Percentiles rank a stretch among this genome's conserved stretches.
These are phyloP conservation scores for Fomitopsis schrenkii DNA, from an alignment of 1,284 basidiomycete species.

Conservation along the genomic window DNA sequence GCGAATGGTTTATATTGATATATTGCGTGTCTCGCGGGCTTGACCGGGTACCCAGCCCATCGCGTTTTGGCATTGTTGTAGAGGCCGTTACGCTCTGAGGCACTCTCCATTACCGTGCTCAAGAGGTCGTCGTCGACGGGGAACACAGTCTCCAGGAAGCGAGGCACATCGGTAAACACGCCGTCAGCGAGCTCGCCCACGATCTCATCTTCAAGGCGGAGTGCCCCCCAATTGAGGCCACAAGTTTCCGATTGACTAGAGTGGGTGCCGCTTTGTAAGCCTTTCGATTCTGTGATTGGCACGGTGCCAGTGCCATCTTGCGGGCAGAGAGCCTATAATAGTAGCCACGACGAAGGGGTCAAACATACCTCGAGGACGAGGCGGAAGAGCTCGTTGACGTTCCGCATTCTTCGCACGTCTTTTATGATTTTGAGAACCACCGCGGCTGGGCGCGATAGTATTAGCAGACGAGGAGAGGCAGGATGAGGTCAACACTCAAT, in stretches of 20 bases:
- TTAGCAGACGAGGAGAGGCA: too few species aligned
- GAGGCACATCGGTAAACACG: neutral
- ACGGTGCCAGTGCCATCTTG: neutral
- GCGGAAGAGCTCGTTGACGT: too few species aligned
- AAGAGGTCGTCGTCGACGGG: neutral
- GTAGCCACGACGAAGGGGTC: neutral
- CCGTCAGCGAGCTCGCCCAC: neutral
- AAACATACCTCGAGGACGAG: neutral
- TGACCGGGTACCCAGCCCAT: slow-evolving; percentile 19
- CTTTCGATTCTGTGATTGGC: neutral
- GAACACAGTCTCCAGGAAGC: neutral
- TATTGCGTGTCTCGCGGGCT: slow-evolving; percentile 17
- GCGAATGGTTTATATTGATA: neutral
- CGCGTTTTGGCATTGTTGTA: neutral
- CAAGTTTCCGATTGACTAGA: neutral
- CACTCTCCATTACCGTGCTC: neutral
- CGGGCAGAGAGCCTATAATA: too few species aligned
- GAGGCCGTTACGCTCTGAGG: too few species aligned
- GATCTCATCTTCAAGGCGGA: neutral
- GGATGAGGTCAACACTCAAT: too few species aligned
- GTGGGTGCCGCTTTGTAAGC: neutral
- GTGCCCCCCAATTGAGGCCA: neutral
- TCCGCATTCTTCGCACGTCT: too few species aligned
- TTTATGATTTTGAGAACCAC: too few species aligned
- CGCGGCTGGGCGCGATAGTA: too few species aligned